phyloP scores from a whole-genome alignment of 495 filamentous ascomycete genomes.

The Astrothelium macrocarpum region DNA sequence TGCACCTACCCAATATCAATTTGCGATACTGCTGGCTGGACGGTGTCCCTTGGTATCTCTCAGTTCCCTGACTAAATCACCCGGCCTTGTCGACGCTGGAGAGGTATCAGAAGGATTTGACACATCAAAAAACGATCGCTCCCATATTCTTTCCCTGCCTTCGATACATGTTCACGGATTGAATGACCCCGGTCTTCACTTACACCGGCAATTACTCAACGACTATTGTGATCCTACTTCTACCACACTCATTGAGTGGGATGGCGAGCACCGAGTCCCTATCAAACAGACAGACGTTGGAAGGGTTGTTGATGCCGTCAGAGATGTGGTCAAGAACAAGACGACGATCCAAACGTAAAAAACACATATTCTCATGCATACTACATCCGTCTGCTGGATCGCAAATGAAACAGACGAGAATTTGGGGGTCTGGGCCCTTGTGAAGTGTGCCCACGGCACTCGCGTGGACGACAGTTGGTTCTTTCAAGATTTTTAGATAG shows the following conservation, averaged over 20 bases:
- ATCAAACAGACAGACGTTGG: constrained; percentile 47
- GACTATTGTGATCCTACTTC: constrained; percentile 41
- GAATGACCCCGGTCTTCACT: constrained; percentile 43
- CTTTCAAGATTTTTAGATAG: too few relatives aligned
- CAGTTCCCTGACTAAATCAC: constrained; percentile 27
- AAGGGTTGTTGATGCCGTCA: constrained; percentile 37
- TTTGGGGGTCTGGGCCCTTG: too few relatives aligned
- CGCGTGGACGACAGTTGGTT: too few relatives aligned
- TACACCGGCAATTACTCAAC: constrained; percentile 42
- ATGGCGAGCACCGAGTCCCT: constrained; percentile 50
- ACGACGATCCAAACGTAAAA: background rate
- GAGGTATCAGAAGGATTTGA: constrained; percentile 31
- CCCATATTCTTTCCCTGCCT: constrained; percentile 38
- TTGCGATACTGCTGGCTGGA: constrained; percentile 46
- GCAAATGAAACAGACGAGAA: too few relatives aligned
- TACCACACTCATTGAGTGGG: constrained; percentile 48
- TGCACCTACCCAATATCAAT: constrained; percentile 26
- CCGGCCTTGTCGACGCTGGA: constrained; percentile 25
- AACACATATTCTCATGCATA: background rate
- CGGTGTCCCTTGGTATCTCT: constrained; percentile 45
- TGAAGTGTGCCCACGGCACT: too few relatives aligned
- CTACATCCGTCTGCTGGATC: background rate
- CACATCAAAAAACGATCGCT: constrained; percentile 24
- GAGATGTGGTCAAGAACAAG: background rate
- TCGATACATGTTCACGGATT: constrained; percentile 57